Conservation (phyloP, 2,329 filamentous ascomycete species). For the Aspergillus piperis region DNA sequence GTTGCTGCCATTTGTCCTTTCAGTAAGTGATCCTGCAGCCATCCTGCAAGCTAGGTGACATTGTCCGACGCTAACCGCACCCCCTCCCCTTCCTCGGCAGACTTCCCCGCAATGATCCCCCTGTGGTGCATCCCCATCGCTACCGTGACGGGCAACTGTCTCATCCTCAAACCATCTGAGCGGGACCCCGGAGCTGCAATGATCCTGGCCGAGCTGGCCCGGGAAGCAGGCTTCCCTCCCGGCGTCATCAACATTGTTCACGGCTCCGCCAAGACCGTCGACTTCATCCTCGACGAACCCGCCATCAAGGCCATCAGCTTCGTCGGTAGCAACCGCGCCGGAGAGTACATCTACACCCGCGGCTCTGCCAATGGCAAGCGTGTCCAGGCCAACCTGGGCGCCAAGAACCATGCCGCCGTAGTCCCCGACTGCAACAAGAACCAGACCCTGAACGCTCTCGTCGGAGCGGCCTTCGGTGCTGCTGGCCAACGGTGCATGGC, state of each 20-base stretch:
- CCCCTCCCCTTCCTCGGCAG: conserved; percentile 31
- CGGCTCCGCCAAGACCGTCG: conserved; percentile 64
- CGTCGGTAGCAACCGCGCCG: conserved; percentile 67
- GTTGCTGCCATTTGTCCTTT: conserved; percentile 68
- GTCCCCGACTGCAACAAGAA: conserved; percentile 71
- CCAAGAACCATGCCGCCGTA: conserved; percentile 70
- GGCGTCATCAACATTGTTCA: conserved; percentile 69
- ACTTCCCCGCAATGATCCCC: conserved; percentile 72
- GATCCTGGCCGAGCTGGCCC: conserved; percentile 65
- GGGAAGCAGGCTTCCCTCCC: conserved; percentile 65
- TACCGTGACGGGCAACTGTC: conserved; percentile 64
- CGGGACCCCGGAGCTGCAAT: conserved; percentile 66
- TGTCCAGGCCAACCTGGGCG: conserved; percentile 68
- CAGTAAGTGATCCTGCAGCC: conserved; percentile 47
- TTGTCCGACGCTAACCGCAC: conserved; percentile 22
- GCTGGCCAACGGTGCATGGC: conserved; percentile 72
- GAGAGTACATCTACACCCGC: conserved; percentile 68
- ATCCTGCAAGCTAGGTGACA: neutral
- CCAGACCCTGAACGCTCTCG: conserved; percentile 65
- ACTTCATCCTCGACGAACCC: conserved; percentile 69
- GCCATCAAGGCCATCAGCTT: conserved; percentile 70
- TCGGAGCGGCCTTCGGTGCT: conserved; percentile 68
- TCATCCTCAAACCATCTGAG: conserved; percentile 67
- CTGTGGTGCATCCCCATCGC: conserved; percentile 68
- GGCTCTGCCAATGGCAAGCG: conserved; percentile 71